A percentile compares a stretch with the other conserved stretches of the same genome.
Evolutionary conservation across 768 basidiomycete genomes (phyloP).

Genomic region (Pisolithus marmoratus): DNA sequence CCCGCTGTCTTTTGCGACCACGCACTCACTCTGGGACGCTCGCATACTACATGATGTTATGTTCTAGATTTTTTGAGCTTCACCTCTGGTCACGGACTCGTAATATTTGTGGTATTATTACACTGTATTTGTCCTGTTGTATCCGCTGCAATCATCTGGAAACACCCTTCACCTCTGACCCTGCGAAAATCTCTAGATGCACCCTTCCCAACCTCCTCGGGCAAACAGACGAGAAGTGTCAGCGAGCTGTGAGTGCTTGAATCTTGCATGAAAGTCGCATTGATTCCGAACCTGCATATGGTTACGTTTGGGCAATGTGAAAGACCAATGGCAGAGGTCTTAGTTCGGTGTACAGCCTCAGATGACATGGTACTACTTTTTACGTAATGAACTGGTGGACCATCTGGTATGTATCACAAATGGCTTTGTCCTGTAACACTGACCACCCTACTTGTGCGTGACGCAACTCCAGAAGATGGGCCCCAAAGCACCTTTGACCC

Average conservation of each 20-base stretch:
- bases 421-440: too few species aligned
- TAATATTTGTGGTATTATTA: constrained; percentile 16
- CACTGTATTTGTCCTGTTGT: constrained; percentile 19
- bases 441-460: too few species aligned
- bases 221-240: background rate
- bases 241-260: background rate
- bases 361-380: too few species aligned
- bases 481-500: too few species aligned
- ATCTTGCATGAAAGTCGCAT: background rate
- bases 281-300: background rate
- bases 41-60: background rate
- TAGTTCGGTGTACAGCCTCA: too few species aligned
- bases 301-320: too few species aligned
- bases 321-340: too few species aligned
- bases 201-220: background rate
- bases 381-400: too few species aligned
- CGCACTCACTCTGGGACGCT: constrained; percentile 9
- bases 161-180: constrained; percentile 6
- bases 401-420: too few species aligned
- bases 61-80: constrained; percentile 7
- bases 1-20: background rate
- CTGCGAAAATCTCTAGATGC: constrained; percentile 18
- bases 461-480: too few species aligned
- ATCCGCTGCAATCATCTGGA: constrained; percentile 12
- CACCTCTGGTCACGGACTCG: constrained; percentile 10